Evolutionary conservation across 805 yeast species (phyloP).

Genomic region (Yamadazyma kitorensis): DNA sequence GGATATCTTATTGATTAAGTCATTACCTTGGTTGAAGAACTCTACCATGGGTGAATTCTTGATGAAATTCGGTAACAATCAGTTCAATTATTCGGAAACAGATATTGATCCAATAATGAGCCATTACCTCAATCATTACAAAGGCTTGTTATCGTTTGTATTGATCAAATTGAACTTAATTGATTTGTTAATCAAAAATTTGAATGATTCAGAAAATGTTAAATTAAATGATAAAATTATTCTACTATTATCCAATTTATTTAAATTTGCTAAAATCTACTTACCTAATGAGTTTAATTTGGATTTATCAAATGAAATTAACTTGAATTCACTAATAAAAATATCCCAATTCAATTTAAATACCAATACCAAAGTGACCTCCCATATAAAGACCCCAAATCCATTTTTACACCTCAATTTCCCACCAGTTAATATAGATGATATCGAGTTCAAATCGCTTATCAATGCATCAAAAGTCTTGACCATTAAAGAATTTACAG

Average conservation of each 20-base stretch:
- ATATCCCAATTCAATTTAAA: constrained; percentile 11
- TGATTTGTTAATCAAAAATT: constrained; percentile 40
- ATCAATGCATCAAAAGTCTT: constrained; percentile 68
- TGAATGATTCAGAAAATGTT: constrained; percentile 36
- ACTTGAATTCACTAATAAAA: constrained; percentile 10
- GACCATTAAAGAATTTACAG: constrained; percentile 70
- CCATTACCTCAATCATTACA: constrained; percentile 55
- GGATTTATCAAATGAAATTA: constrained; percentile 9
- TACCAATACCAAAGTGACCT: background rate
- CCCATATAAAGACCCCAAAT: background rate
- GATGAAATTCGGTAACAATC: constrained; percentile 5
- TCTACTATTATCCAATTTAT: constrained; percentile 11
- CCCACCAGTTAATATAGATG: constrained; percentile 42
- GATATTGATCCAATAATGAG: constrained; percentile 6
- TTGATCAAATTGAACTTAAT: constrained; percentile 53
- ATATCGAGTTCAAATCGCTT: constrained; percentile 61
- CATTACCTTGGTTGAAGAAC: constrained; percentile 49
- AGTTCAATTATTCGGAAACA: constrained; percentile 3
- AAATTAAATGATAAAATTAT: constrained; percentile 10
- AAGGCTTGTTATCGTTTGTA: constrained; percentile 56
- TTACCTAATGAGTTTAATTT: constrained; percentile 13
- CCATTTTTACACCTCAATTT: background rate
- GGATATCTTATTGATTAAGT: constrained; percentile 60
- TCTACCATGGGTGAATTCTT: constrained; percentile 22
- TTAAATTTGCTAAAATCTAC: constrained; percentile 9